Evolutionary conservation across 805 yeast species (phyloP).

Genomic region (Metschnikowia continentalis): DNA sequence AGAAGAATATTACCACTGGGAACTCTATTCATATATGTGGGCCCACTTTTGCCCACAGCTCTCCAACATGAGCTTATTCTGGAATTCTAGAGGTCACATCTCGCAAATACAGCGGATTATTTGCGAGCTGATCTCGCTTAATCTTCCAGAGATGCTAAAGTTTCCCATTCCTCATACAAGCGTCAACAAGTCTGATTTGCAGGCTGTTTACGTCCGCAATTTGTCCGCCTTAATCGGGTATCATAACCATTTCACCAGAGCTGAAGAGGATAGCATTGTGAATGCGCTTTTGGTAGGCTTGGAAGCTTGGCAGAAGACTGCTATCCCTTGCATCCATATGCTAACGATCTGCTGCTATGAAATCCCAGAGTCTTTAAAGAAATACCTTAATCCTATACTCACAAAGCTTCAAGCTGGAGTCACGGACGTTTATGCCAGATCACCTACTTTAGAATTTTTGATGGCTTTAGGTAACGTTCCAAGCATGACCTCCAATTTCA

Average conservation of each 20-base stretch:
- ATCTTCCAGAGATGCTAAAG: constrained; percentile 32
- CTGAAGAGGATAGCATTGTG: constrained; percentile 61
- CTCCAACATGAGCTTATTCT: constrained; percentile 52
- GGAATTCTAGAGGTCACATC: constrained; percentile 36
- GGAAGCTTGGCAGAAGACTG: constrained; percentile 74
- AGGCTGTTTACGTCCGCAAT: constrained; percentile 59
- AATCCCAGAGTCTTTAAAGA: constrained; percentile 67
- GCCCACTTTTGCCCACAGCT: constrained; percentile 71
- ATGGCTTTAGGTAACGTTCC: constrained; percentile 64
- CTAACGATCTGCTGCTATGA: constrained; percentile 78
- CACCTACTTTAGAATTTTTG: constrained; percentile 74
- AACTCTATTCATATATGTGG: constrained; percentile 59
- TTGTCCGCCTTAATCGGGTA: constrained; percentile 62
- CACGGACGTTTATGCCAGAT: constrained; percentile 62
- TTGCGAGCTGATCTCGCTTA: constrained; percentile 56
- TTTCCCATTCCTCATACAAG: constrained; percentile 35
- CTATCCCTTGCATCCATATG: constrained; percentile 72
- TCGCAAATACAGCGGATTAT: constrained; percentile 41
- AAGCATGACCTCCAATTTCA: constrained; percentile 62
- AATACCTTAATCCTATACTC: constrained; percentile 62
- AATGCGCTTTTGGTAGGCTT: constrained; percentile 57
- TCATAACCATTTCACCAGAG: constrained; percentile 47
- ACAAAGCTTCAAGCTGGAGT: constrained; percentile 73
- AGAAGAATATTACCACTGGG: constrained; percentile 62
- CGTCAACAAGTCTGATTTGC: constrained; percentile 56